Conservation (phyloP, 2,329 filamentous ascomycete genomes). For the Pseudogymnoascus sp. region DNA sequence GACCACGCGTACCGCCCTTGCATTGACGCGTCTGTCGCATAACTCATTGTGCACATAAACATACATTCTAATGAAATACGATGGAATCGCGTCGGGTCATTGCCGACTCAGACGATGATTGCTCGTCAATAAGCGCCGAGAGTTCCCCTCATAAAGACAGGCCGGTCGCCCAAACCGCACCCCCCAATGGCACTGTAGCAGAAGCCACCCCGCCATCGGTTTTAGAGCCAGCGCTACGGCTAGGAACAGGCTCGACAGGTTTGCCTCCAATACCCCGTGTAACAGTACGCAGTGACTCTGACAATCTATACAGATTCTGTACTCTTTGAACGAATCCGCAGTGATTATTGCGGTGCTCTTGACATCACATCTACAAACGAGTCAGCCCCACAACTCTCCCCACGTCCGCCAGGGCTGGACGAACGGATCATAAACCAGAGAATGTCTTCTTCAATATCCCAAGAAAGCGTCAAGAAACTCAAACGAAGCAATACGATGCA, state of each 20-base stretch:
- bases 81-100: conserved; percentile 30
- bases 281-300: not conserved
- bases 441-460: conserved; percentile 11
- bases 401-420: conserved; percentile 1
- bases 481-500: conserved; percentile 14
- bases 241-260: conserved; percentile 14
- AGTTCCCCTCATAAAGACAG: not conserved
- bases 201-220: not conserved
- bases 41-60: not conserved
- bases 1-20: not conserved
- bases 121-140: conserved; percentile 8
- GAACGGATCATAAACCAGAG: conserved; percentile 12
- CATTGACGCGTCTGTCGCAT: not conserved
- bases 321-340: conserved; percentile 14
- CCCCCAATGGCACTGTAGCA: not conserved
- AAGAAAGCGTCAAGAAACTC: not conserved
- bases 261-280: not conserved
- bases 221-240: not conserved
- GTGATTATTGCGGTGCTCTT: not conserved
- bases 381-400: not conserved
- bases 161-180: not conserved
- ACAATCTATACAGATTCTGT: conserved; percentile 11
- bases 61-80: conserved; percentile 7
- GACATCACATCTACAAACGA: not conserved
- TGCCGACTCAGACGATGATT: conserved; percentile 33